Evolutionary conservation across 1,284 basidiomycete genomes (phyloP).

Genomic region (Cryptococcus sp.): DNA sequence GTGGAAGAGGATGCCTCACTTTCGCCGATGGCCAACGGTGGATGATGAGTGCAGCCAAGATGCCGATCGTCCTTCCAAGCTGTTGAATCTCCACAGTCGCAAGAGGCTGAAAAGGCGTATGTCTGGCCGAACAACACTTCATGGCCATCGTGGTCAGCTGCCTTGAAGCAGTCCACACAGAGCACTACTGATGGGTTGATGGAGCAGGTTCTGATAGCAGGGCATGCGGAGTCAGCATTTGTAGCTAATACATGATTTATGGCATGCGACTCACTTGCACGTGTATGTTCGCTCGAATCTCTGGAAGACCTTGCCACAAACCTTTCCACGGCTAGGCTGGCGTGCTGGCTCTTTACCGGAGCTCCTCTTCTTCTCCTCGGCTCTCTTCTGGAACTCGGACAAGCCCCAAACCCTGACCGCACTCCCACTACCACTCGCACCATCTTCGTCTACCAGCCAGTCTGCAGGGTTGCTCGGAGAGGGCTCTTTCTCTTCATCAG

Average conservation of each 20-base stretch:
- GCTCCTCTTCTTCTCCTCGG: slow-evolving; percentile 19
- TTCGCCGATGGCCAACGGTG: slow-evolving; percentile 48
- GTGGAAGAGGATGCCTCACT: slow-evolving; percentile 28
- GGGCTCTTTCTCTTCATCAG: slow-evolving; percentile 15
- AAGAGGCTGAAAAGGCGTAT: slow-evolving; percentile 85
- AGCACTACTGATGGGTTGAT: slow-evolving; percentile 84
- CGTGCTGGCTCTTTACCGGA: slow-evolving; percentile 20
- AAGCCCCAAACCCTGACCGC: slow-evolving; percentile 22
- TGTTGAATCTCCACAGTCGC: slow-evolving; percentile 87
- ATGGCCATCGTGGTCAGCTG: slow-evolving; percentile 77
- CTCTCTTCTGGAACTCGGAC: slow-evolving; percentile 24
- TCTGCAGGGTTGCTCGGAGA: not conserved
- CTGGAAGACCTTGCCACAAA: slow-evolving; percentile 45
- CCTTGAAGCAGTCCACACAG: slow-evolving; percentile 82
- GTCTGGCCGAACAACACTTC: slow-evolving; percentile 89
- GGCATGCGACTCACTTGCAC: slow-evolving; percentile 70
- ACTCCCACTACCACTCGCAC: slow-evolving; percentile 2
- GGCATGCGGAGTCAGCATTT: not conserved
- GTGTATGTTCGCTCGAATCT: slow-evolving; percentile 73
- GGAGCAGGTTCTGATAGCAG: slow-evolving; percentile 73
- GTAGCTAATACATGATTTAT: not conserved
- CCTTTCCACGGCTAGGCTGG: slow-evolving; percentile 26
- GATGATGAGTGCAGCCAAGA: slow-evolving; percentile 72
- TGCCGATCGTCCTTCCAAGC: slow-evolving; percentile 66
- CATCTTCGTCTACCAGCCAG: slow-evolving; percentile 3